Conservation (phyloP, 169 alveolate species). For the Perkinsus olseni region DNA sequence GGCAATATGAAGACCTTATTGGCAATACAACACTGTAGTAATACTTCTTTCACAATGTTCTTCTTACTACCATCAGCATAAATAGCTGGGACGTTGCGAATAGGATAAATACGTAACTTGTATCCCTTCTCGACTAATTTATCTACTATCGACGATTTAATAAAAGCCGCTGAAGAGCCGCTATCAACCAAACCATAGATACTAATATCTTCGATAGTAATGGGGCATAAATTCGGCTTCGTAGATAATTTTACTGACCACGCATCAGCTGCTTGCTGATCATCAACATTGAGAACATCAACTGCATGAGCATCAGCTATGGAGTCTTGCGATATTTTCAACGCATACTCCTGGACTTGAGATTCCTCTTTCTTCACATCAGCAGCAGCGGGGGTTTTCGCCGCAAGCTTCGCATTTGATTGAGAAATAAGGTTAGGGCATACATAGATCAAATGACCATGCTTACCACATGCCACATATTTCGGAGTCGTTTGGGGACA, state of each 20-base stretch:
- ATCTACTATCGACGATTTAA: not conserved
- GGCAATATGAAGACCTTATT: not conserved
- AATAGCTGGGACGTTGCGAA: not conserved
- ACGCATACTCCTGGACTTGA: not conserved
- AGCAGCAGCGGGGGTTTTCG: not conserved
- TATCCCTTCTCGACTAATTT: not conserved
- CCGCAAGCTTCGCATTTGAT: not conserved
- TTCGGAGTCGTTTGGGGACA: not conserved
- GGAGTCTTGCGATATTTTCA: not conserved
- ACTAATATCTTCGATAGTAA: not conserved
- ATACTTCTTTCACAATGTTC: not conserved
- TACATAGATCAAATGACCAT: not conserved
- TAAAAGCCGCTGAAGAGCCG: not conserved
- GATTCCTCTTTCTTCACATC: not conserved
- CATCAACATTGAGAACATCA: not conserved
- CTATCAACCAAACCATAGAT: not conserved
- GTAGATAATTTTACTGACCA: not conserved
- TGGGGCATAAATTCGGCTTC: not conserved
- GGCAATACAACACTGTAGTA: not conserved
- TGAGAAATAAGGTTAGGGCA: not conserved
- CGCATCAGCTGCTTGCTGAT: not conserved
- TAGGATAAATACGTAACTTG: not conserved
- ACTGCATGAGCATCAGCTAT: not conserved
- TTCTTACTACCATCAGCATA: not conserved
- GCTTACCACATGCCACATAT: not conserved